A percentile compares a stretch with the other conserved stretches of the same genome.
These are phyloP conservation scores for Backusella parvicylindrica DNA, from an alignment of 192 early-diverging fungal species.

Conservation along the genomic window DNA sequence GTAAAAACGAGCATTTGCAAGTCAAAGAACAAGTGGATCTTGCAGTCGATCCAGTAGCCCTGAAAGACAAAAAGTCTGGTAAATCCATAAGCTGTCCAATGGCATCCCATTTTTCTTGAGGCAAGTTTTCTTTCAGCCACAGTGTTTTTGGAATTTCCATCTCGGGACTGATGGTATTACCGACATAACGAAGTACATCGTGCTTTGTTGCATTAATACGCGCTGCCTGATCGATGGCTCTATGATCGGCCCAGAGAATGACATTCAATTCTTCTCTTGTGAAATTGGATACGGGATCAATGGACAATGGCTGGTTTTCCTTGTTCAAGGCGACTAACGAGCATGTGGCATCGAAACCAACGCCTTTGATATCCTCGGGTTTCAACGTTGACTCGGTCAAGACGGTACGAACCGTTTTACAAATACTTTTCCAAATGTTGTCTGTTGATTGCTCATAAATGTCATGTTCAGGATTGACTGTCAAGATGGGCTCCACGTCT, in stretches of 20 bases:
- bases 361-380: slow-evolving; percentile 45
- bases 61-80: slow-evolving; percentile 69
- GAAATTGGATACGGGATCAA: slow-evolving; percentile 43
- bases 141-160: slow-evolving; percentile 78
- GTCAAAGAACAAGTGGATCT: slow-evolving; percentile 62
- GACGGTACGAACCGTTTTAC: slow-evolving; percentile 39
- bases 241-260: slow-evolving; percentile 72
- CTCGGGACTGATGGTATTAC: slow-evolving; percentile 64
- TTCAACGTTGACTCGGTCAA: slow-evolving; percentile 29
- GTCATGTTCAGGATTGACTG: slow-evolving; percentile 42
- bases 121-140: slow-evolving; percentile 63
- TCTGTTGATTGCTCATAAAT: slow-evolving; percentile 65
- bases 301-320: slow-evolving; percentile 42
- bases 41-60: slow-evolving; percentile 50
- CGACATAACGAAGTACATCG: slow-evolving; percentile 57
- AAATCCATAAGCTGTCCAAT: slow-evolving; percentile 64
- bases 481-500: slow-evolving; percentile 41
- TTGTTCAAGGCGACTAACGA: slow-evolving; percentile 58
- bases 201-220: slow-evolving; percentile 57
- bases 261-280: slow-evolving; percentile 54
- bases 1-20: slow-evolving; percentile 66
- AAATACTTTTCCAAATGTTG: slow-evolving; percentile 65
- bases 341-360: slow-evolving; percentile 82
- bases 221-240: slow-evolving; percentile 58
- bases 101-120: slow-evolving; percentile 38